Evolutionary conservation across 2,329 filamentous ascomycete genomes (phyloP).

Genomic region (Trichoderma brevicompactum): DNA sequence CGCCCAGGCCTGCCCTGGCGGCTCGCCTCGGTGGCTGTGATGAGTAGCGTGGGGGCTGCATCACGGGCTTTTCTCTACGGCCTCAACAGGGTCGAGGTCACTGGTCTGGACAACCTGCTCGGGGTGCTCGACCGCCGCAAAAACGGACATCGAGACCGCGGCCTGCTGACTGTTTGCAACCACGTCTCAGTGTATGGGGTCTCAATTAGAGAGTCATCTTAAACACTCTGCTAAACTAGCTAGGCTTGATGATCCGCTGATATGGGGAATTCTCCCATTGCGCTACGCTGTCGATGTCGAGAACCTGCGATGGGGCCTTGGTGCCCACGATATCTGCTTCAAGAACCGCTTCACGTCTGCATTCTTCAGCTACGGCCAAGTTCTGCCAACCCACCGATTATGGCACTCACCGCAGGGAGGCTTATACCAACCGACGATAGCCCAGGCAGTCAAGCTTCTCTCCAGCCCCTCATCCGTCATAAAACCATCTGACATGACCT

Average conservation of each 20-base stretch:
- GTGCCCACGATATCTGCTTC: conserved; percentile 95
- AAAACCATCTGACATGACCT: conserved; percentile 53
- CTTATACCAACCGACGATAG: conserved; percentile 86
- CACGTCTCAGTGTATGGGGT: conserved; percentile 46
- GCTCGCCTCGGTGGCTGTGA: conserved; percentile 70
- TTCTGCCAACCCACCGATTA: conserved; percentile 83
- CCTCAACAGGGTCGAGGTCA: conserved; percentile 74
- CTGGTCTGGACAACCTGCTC: conserved; percentile 76
- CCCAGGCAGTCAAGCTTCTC: conserved; percentile 81
- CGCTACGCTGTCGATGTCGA: conserved; percentile 71
- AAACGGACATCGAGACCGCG: conserved; percentile 68
- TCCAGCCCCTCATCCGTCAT: conserved; percentile 60
- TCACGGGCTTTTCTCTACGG: conserved; percentile 76
- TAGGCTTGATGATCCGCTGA: conserved; percentile 90
- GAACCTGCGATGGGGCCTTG: conserved; percentile 86
- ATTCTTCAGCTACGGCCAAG: conserved; percentile 90
- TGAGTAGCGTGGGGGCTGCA: conserved; percentile 72
- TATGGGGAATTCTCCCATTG: conserved; percentile 87
- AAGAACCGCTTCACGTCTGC: conserved; percentile 72
- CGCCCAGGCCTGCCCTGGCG: conserved; percentile 71
- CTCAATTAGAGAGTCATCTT: not conserved
- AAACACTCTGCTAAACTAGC: conserved; percentile 14
- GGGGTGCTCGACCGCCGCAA: conserved; percentile 73
- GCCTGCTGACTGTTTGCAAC: conserved; percentile 73
- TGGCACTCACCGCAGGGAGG: conserved; percentile 81